Percentiles rank a stretch among this genome's conserved stretches.
Conservation (phyloP, 176 grass and related monocot species). For the Calamus simplicifolius region DNA sequence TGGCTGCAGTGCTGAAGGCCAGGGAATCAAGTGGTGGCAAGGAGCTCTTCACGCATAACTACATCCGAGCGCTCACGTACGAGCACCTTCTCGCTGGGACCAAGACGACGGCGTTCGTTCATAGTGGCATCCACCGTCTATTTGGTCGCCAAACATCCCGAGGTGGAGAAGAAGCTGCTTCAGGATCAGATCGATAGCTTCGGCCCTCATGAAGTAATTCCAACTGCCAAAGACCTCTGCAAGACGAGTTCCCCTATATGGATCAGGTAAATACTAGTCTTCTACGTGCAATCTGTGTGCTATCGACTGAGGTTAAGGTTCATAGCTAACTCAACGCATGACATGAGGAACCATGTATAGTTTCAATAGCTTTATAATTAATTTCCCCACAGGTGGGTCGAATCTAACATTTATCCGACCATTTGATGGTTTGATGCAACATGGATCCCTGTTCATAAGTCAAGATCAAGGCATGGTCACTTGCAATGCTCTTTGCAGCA, state of each 20-base stretch:
- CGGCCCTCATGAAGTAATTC: slow-evolving; percentile 10
- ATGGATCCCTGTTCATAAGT: too few relatives aligned
- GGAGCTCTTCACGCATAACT: slow-evolving; percentile 38
- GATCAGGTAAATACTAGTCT: slow-evolving; percentile 35
- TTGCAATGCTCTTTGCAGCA: too few relatives aligned
- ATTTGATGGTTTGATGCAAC: too few relatives aligned
- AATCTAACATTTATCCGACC: too few relatives aligned
- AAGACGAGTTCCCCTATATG: slow-evolving; percentile 62
- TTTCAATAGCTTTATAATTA: too few relatives aligned
- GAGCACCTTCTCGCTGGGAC: slow-evolving; percentile 98
- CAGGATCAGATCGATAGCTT: slow-evolving; percentile 67
- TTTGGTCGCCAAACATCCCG: slow-evolving; percentile 54
- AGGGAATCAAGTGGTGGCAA: slow-evolving; percentile 21
- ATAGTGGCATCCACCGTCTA: slow-evolving; percentile 79
- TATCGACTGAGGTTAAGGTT: too few relatives aligned
- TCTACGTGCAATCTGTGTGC: too few relatives aligned
- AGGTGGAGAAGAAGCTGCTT: slow-evolving; percentile 73
- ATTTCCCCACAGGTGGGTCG: too few relatives aligned
- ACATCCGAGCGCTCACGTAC: slow-evolving; percentile 69
- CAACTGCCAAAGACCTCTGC: slow-evolving; percentile 54
- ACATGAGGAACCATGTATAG: too few relatives aligned
- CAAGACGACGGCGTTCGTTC: slow-evolving; percentile 89
- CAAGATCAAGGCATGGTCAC: too few relatives aligned
- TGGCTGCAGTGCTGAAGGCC: slow-evolving; percentile 60
- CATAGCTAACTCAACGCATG: too few relatives aligned